Evolutionary conservation across 345 rosid genomes (phyloP), one percentile per base, ranked within the genome.

Genomic region (Rhodamnia rubescens): DNA sequence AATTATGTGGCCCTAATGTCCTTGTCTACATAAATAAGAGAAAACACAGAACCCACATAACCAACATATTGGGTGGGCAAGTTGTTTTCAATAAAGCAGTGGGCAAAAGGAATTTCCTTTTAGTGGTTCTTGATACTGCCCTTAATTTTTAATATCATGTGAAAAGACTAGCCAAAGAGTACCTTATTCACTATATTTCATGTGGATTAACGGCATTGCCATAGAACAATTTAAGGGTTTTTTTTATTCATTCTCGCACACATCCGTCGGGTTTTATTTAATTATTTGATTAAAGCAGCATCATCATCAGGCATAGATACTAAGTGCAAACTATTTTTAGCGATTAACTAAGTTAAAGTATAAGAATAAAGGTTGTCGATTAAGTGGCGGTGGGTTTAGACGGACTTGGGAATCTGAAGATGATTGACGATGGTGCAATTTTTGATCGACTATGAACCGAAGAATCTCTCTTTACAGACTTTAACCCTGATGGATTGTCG

Each of bases 321-420:
- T 6, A 24, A 18, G 80, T 9, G 20, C 21, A 53, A 27, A 29
- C 53, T 56, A 74, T 83, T 53, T 54, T 61, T 6, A 50, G 47
- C 27, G 53, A 20, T 54, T 54, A 54, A 18, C 83, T 75, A 5
- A 59, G 85, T 42, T 26, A 82, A 85, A 85, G 84, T 22, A 51
- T 57, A 42, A 59, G 84, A 85, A 78, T 74, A 86, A 27, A 50
- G 22, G 27, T 85, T 85, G 10, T 54, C 42, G 52, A 82, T 82
- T 57, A 85, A 85, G 87, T 85, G 87, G 84, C 78, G 87, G 84
- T 85, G 78, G 87, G 83, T 81, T 29, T 53, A 49, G 58, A 53
- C 58, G 52, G 84, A 5, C 20, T 61, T 58, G 44, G 61, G 87
- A 86, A 86, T 86, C 85, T 21, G 78, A 80, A 81, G 75, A 81